A percentile compares a stretch with the other conserved stretches of the same genome.
These are phyloP conservation scores for Schizothecium vesticola DNA, from an alignment of 495 filamentous ascomycete genomes.

Conservation along the genomic window DNA sequence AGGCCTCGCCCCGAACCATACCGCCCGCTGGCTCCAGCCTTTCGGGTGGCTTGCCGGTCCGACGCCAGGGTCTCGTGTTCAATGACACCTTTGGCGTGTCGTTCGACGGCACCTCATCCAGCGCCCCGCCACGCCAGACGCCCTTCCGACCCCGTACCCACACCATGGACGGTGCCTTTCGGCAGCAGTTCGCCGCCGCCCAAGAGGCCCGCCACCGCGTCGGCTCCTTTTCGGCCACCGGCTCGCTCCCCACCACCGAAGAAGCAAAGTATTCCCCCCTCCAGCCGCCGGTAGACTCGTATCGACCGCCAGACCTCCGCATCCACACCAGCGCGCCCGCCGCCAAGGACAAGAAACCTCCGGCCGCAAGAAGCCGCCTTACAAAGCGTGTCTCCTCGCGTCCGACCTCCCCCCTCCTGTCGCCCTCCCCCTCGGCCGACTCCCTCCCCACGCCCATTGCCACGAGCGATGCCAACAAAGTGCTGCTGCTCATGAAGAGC, in stretches of 20 bases:
- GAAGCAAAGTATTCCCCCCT: conserved; percentile 33
- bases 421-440: conserved; percentile 45
- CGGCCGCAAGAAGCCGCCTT: conserved; percentile 34
- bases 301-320: conserved; percentile 35
- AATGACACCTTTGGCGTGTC: conserved; percentile 42
- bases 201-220: conserved; percentile 44
- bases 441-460: conserved; percentile 52
- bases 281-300: conserved; percentile 35
- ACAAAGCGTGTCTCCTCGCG: conserved; percentile 46
- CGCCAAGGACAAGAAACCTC: conserved; percentile 41
- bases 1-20: conserved; percentile 42
- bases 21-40: conserved; percentile 23
- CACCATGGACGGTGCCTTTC: conserved; percentile 47
- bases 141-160: conserved; percentile 46
- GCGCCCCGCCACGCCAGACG: conserved; percentile 30
- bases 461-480: conserved; percentile 56
- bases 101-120: conserved; percentile 36
- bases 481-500: conserved; percentile 63
- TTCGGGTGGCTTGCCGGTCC: conserved; percentile 15
- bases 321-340: conserved; percentile 17
- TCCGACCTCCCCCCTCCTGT: conserved; percentile 44
- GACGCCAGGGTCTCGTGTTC: conserved; percentile 50
- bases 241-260: conserved; percentile 36
- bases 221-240: conserved; percentile 50
- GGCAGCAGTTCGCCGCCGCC: conserved; percentile 35